Conservation (phyloP, 1,284 basidiomycete genomes). For the Trichosporon sp. region DNA sequence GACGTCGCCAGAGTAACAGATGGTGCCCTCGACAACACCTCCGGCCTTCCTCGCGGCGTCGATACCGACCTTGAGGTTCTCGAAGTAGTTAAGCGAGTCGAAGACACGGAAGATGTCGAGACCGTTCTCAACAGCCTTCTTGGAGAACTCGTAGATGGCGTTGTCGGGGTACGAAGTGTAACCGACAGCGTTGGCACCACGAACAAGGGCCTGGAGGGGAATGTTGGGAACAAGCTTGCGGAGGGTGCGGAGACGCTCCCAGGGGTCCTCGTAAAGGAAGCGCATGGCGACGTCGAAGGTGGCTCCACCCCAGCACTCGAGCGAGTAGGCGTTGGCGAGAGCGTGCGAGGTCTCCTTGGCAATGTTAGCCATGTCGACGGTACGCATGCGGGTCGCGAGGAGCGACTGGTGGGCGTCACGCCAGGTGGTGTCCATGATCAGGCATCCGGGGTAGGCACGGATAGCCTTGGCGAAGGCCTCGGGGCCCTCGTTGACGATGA, state of each 20-base stretch:
- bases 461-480: slow-evolving; percentile 99
- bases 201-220: slow-evolving; percentile 96
- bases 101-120: slow-evolving; percentile 99
- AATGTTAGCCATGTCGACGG: slow-evolving; percentile 97
- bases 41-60: slow-evolving; percentile 99
- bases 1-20: slow-evolving; percentile 99
- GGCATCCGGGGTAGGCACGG: slow-evolving; percentile 89
- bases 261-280: slow-evolving; percentile 99
- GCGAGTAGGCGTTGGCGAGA: slow-evolving; percentile 89
- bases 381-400: slow-evolving; percentile 93
- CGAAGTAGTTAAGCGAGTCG: slow-evolving; percentile 97
- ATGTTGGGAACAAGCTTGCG: slow-evolving; percentile 98
- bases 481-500: slow-evolving; percentile 96
- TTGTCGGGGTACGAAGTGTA: slow-evolving; percentile 99
- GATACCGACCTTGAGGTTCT: slow-evolving; percentile 94
- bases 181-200: slow-evolving; percentile 98
- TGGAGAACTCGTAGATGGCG: slow-evolving; percentile 98
- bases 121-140: slow-evolving; percentile 97
- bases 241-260: slow-evolving; percentile 93
- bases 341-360: slow-evolving; percentile 97
- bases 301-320: slow-evolving; percentile 99
- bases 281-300: slow-evolving; percentile 99
- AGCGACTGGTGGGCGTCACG: slow-evolving; percentile 98
- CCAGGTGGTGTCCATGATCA: slow-evolving; percentile 99
- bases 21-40: slow-evolving; percentile 95